Conservation (phyloP, 805 yeast genomes). For the Komagataella mondaviorum region DNA sequence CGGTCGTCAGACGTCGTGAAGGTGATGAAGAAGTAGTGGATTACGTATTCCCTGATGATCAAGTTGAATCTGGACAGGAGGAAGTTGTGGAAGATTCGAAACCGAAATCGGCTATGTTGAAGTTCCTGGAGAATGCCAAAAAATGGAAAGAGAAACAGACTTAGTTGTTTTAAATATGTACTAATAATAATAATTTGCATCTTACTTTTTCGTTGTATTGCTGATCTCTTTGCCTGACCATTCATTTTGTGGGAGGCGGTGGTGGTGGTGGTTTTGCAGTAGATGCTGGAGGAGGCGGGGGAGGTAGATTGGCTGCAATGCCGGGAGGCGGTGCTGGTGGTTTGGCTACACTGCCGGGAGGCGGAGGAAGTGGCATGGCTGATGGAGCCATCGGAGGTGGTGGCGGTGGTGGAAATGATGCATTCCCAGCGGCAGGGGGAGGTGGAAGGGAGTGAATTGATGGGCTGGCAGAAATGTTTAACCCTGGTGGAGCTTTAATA, state of each 20-base stretch:
- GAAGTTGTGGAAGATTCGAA: conserved; percentile 5
- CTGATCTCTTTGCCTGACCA: not conserved
- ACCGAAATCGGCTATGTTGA: not conserved
- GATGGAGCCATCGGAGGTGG: conserved; percentile 10
- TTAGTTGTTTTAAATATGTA: conserved; percentile 9
- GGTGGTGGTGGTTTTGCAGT: conserved; percentile 10
- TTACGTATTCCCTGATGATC: conserved; percentile 58
- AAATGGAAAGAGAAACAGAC: conserved; percentile 22
- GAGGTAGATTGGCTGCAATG: conserved; percentile 3
- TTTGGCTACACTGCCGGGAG: conserved; percentile 11
- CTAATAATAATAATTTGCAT: not conserved
- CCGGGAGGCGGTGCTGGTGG: conserved; percentile 15
- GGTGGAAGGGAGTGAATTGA: conserved; percentile 12
- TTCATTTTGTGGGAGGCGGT: conserved; percentile 7
- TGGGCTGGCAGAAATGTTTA: conserved; percentile 13
- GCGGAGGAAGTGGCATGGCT: conserved; percentile 14
- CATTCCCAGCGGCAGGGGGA: conserved; percentile 12
- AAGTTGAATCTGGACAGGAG: conserved; percentile 8
- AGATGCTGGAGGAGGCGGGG: conserved; percentile 13
- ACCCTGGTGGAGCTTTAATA: conserved; percentile 12
- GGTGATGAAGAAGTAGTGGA: conserved; percentile 41
- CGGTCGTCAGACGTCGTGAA: conserved; percentile 33
- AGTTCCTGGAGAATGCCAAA: conserved; percentile 30
- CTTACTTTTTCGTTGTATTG: not conserved
- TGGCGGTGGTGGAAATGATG: conserved; percentile 5